phyloP scores from a whole-genome alignment of 257 asterid genomes.

The Forsythia viridissima region DNA sequence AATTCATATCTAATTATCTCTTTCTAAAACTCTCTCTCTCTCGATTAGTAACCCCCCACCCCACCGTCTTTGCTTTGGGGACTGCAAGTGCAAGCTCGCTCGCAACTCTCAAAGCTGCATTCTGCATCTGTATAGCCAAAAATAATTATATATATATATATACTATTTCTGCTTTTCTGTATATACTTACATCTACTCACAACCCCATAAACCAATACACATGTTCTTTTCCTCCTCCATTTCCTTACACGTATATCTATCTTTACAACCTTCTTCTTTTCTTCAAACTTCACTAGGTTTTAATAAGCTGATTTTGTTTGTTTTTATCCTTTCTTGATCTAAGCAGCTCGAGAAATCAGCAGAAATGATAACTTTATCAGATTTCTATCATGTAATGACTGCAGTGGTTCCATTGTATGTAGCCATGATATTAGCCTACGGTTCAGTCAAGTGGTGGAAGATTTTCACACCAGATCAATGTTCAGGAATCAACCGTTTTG shows the following conservation, averaged over 20 bases:
- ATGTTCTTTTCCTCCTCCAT: constrained; percentile 29
- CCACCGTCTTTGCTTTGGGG: constrained; percentile 47
- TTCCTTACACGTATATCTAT: constrained; percentile 11
- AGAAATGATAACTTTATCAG: constrained; percentile 60
- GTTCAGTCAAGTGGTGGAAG: constrained; percentile 96
- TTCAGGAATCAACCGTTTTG: constrained; percentile 91
- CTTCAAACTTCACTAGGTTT: background rate
- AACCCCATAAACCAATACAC: constrained; percentile 44
- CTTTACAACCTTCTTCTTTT: background rate
- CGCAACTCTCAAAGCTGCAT: constrained; percentile 64
- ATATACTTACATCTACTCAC: constrained; percentile 9
- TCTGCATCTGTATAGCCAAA: constrained; percentile 30
- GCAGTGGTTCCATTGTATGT: constrained; percentile 90
- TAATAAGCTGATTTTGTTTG: background rate
- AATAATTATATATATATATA: constrained; percentile 12
- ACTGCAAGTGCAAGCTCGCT: constrained; percentile 54
- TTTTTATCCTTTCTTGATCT: constrained; percentile 29
- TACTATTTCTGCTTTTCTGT: constrained; percentile 23
- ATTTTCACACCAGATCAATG: constrained; percentile 90
- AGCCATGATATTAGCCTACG: constrained; percentile 88
- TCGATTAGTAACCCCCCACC: constrained; percentile 7
- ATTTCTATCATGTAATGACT: constrained; percentile 90
- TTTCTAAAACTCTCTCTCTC: background rate
- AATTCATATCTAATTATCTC: background rate
- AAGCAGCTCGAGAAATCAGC: constrained; percentile 13